Evolutionary conservation across 371 early-diverging fungal species (phyloP).

Genomic region (Thermomucor indicae-seudaticae): DNA sequence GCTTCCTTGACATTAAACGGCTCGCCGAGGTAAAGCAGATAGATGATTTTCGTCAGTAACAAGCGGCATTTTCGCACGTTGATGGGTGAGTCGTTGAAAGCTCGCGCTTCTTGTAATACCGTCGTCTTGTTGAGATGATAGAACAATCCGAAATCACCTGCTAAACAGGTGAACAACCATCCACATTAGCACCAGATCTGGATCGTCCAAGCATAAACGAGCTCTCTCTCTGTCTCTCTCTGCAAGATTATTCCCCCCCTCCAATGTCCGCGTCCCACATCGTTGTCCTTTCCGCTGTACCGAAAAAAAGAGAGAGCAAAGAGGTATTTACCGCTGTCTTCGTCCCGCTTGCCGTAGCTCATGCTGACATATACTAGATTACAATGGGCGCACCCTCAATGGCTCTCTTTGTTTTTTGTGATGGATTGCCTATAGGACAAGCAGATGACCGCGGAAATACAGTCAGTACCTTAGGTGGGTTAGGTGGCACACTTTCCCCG

Average conservation of each 20-base stretch:
- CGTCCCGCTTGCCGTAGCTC: conserved; percentile 65
- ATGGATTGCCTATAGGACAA: too few relatives aligned
- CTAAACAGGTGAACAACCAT: not conserved
- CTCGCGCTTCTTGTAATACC: conserved; percentile 95
- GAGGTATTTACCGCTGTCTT: conserved; percentile 41
- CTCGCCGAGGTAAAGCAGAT: conserved; percentile 88
- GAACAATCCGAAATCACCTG: conserved; percentile 48
- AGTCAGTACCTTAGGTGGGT: too few relatives aligned
- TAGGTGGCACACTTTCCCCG: too few relatives aligned
- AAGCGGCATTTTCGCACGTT: conserved; percentile 91
- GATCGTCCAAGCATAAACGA: too few relatives aligned
- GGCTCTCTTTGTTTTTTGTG: too few relatives aligned
- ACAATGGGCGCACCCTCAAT: too few relatives aligned
- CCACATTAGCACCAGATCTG: not conserved
- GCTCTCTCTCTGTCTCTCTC: not conserved
- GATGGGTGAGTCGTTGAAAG: conserved; percentile 96
- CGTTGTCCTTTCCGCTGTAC: not conserved
- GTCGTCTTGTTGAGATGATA: conserved; percentile 85
- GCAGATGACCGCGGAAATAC: too few relatives aligned
- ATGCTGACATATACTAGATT: conserved; percentile 28
- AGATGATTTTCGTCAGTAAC: conserved; percentile 90
- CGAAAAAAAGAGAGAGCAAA: not conserved
- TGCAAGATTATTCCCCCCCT: not conserved
- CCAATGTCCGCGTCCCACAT: not conserved
- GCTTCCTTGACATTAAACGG: conserved; percentile 89